These are phyloP conservation scores for Maudiozyma saulgeensis DNA, from an alignment of 805 yeast genomes.

Conservation along the genomic window DNA sequence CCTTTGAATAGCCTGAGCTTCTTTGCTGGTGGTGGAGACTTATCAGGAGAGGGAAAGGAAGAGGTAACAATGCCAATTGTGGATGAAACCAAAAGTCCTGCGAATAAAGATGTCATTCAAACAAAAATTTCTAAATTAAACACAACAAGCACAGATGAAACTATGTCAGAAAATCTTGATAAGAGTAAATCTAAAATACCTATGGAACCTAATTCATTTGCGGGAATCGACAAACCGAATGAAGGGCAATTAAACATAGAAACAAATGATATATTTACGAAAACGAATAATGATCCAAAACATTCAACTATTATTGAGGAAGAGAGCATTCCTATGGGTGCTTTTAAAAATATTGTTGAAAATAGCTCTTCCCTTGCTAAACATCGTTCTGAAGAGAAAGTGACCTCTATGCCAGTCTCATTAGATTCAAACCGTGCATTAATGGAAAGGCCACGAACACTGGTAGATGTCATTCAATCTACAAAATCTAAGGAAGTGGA, in stretches of 20 bases:
- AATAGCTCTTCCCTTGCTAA: too few species aligned
- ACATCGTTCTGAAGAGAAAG: too few species aligned
- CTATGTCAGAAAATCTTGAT: too few species aligned
- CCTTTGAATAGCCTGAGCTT: slow-evolving; percentile 30
- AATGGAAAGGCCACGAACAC: slow-evolving; percentile 1
- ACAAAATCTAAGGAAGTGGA: slow-evolving; percentile 25
- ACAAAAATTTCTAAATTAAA: too few species aligned
- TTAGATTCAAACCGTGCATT: neutral
- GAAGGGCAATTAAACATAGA: too few species aligned
- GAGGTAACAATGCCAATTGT: neutral
- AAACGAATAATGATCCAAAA: neutral
- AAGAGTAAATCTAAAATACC: too few species aligned
- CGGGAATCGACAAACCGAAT: too few species aligned
- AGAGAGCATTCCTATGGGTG: neutral
- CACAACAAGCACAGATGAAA: too few species aligned
- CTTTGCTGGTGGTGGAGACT: slow-evolving; percentile 32
- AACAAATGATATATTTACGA: too few species aligned
- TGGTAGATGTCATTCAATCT: slow-evolving; percentile 28
- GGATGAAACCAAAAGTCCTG: neutral
- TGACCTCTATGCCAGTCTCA: too few species aligned
- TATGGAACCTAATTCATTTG: too few species aligned
- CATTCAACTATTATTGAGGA: neutral
- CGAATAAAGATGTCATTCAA: too few species aligned
- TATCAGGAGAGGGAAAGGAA: neutral
- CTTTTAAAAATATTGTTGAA: neutral